Base-by-base conservation (phyloP, 2,329 filamentous ascomycete genomes). In the Cephalotrichum gorgonifer region DNA sequence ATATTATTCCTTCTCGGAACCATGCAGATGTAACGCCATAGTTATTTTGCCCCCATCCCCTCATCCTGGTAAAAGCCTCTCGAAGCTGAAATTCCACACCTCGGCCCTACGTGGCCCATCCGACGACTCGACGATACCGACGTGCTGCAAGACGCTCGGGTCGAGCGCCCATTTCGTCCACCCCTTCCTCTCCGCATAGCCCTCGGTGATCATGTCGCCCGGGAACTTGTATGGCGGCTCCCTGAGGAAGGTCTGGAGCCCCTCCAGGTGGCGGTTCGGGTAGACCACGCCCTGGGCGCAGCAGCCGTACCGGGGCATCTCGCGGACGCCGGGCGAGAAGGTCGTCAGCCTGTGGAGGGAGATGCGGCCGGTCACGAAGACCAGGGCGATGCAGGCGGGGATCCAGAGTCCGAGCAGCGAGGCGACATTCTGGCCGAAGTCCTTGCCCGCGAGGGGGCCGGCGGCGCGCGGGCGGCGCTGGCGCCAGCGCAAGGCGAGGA, bases 221-320 rank as follows among this genome's bases (percentile, higher is more conserved):
- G 63, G 56, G 31, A 63, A 64, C 22, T 57, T 52, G n/a, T 52
- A 66, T 2, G 63, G 62, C 7, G 63, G 63, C 12, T 58, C 53
- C 6, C 58, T 53, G 5, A 64, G 52, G 23, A 64, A 46, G 12
- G 48, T 48, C 27, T 60, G 56, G 2, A 67, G 47, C 2, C 48
- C 54, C 5, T 55, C 52, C 3, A 67, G 50, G 15, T 67, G 60
- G 2, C 57, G 57, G 6, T 53, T 50, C 4, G 65, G 62, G 33
- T 65, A 64, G 3, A 67, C 58, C 2, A 67, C 53, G 1, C 65
- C 65, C 49, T 68, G 65, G 0, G 65, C 60, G 49, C 65, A 68
- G 51, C 65, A 68, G 1, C 65, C 65, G 39, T 66, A 67, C 5
- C 57, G 55, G 11, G 62, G 59, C 64, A 68, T 68, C 54, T 64